Evolutionary conservation across 495 filamentous ascomycete species (phyloP), one percentile per base, ranked within the genome.

Genomic region (Hyaloscypha variabilis): DNA sequence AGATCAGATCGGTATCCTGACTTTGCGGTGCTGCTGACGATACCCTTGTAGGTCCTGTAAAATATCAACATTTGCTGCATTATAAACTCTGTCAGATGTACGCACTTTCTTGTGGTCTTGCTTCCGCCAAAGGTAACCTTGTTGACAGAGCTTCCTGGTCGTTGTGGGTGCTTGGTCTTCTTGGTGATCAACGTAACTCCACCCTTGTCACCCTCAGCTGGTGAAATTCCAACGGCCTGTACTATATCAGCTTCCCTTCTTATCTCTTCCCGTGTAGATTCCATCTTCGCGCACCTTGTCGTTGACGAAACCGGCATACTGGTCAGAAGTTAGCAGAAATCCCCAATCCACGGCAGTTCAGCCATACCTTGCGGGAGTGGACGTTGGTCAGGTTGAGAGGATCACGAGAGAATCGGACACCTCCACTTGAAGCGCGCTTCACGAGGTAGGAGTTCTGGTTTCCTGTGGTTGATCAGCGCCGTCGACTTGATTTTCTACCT

Each of bases 221-320:
- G 72, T 60, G 85, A 81, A 65, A 98, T 75, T 76, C 94, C 93
- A 73, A 98, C 77, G 63, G 94, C 94, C 71, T 73, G 30, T 60
- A 52, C 46, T 42, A 6, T n/a, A 59, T 69, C 55, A 69, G 55
- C 58, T 51, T 50, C 31, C 42, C 6, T 5, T 64, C 52, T n/a
- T n/a, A n/a, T 25, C 19, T 34, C 50, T 23, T 3, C n/a, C 14
- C 34, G 19, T 31, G 11, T 57, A 5, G n/a, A n/a, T n/a, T 28
- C 2, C 28, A 6, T 42, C 39, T 29, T 14, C 56, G 71, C 73
- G 77, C 89, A 97, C 94, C 92, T 97, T 94, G 79, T 88, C 88
- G 81, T 96, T 96, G 74, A 93, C 85, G 77, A 90, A 93, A 67
- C 95, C 95, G 66, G 91, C 90, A 79, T 96, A 87, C 91, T 94